Evolutionary conservation across 208 protist species (phyloP).

Genomic region (Trypanosoma cruzi): DNA sequence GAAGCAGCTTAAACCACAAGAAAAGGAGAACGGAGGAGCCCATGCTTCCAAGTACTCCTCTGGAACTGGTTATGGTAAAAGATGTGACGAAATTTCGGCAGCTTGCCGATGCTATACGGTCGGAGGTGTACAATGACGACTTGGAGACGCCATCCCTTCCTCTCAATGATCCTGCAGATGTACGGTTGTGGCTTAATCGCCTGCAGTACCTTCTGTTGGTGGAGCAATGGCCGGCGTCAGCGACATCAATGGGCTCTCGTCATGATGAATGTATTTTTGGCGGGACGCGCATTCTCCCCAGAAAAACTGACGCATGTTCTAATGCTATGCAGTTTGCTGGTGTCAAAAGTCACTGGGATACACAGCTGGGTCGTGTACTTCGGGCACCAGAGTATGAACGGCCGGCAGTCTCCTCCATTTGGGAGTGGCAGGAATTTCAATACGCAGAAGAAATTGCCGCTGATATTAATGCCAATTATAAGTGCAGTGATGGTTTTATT

Average conservation of each 20-base stretch:
- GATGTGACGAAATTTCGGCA: constrained; percentile 22
- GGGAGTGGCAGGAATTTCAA: constrained; percentile 36
- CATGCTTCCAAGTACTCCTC: background rate
- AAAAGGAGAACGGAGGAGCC: background rate
- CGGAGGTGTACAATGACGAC: constrained; percentile 22
- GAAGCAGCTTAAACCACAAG: background rate
- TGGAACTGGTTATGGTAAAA: constrained; percentile 12
- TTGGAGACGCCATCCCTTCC: background rate
- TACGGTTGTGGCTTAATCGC: constrained; percentile 72
- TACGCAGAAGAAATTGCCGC: constrained; percentile 24
- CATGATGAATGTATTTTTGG: background rate
- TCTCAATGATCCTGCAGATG: constrained; percentile 34
- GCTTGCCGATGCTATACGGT: constrained; percentile 18
- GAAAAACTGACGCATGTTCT: background rate
- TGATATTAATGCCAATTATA: background rate
- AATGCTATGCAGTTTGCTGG: background rate
- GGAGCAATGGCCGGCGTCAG: constrained; percentile 18
- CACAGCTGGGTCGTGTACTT: constrained; percentile 20
- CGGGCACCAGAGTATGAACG: background rate
- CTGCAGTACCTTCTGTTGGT: constrained; percentile 61
- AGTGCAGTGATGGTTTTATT: background rate
- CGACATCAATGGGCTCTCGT: background rate
- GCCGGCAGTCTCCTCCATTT: background rate
- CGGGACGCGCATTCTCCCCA: constrained; percentile 1
- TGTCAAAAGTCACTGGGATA: constrained; percentile 23